Percentiles rank a stretch among this genome's conserved stretches.
Evolutionary conservation across 2,329 filamentous ascomycete species (phyloP).

Genomic region (Verticillium albo-atrum): DNA sequence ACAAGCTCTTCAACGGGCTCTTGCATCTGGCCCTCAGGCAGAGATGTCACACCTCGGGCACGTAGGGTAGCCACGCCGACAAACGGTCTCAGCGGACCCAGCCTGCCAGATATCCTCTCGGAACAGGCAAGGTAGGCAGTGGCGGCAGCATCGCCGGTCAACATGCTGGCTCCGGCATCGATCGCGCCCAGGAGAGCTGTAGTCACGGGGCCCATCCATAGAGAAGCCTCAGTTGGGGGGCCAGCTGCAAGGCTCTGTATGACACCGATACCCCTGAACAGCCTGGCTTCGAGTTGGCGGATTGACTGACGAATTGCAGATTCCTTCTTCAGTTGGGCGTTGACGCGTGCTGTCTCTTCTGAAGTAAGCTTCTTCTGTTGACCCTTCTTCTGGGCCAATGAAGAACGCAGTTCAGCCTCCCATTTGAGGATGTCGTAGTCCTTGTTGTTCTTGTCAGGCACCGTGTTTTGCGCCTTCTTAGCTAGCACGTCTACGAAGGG

Average conservation of each 20-base stretch:
- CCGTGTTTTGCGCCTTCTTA: slow-evolving; percentile 66
- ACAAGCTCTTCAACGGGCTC: slow-evolving; percentile 82
- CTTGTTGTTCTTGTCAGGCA: slow-evolving; percentile 84
- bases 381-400: slow-evolving; percentile 91
- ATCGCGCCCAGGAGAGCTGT: slow-evolving; percentile 69
- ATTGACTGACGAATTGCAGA: slow-evolving; percentile 72
- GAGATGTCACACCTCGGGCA: slow-evolving; percentile 66
- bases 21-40: slow-evolving; percentile 67
- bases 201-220: slow-evolving; percentile 85
- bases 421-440: slow-evolving; percentile 96
- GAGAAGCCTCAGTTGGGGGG: slow-evolving; percentile 80
- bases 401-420: slow-evolving; percentile 86
- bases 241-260: slow-evolving; percentile 77
- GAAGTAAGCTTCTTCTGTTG: slow-evolving; percentile 84
- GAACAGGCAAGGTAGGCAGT: slow-evolving; percentile 77
- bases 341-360: slow-evolving; percentile 87
- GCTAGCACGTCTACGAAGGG: slow-evolving; percentile 87
- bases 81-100: slow-evolving; percentile 75
- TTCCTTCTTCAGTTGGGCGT: slow-evolving; percentile 86
- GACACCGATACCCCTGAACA: slow-evolving; percentile 81
- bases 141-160: slow-evolving; percentile 76
- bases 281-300: slow-evolving; percentile 60
- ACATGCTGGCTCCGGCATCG: slow-evolving; percentile 72
- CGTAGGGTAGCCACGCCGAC: slow-evolving; percentile 84
- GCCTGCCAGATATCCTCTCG: slow-evolving; percentile 65